Base-by-base conservation (phyloP, 345 rosid genomes). In the Lepidium aucheri region DNA sequence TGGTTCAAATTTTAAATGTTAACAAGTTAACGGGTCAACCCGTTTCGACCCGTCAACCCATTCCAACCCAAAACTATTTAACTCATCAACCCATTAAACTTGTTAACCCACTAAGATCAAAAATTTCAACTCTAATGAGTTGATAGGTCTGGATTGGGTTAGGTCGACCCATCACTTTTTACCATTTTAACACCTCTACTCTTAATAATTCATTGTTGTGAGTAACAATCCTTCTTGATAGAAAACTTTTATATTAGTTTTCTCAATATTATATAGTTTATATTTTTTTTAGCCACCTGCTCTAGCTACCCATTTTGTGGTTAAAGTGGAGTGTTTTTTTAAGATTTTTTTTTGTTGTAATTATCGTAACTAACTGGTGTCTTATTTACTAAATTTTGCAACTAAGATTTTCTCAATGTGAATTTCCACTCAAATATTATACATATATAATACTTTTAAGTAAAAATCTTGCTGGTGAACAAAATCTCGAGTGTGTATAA, bases 381-480 rank as follows among this genome's bases (percentile, higher is more conserved):
- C 33, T 35, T 18, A 8, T 44, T 16, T 44, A 4, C 49, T 16
- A 26, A 12, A 45, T 8, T 46, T 18, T 33, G n/a, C 34, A 13
- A 62, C n/a, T 26, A 33, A 34, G 1, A 57, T 26, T 39, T 28
- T 36, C 4, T 30, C n/a, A 16, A 15, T 30, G 13, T 54, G 24
- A 15, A 52, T n/a, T 55, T 43, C 34, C 5, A 55, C 53, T 6
- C 9, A 10, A 30, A n/a, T 1, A 1, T 36, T 22, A 11, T 15
- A 13, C 4, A 1, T 9, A 13, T 7, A 1, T 9, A 10, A 32
- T 6, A 20, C 1, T 6, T 14, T 60, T 6, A 28, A 28, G 32
- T 39, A 42, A 11, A 69, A 43, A 70, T 63, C 63, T 44, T 54
- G 57, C 17, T 53, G 75, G 69, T 53, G 51, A 44, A 63, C 51